Conservation (phyloP, 352 stramenopile genomes). For the Peronospora tabacina region DNA sequence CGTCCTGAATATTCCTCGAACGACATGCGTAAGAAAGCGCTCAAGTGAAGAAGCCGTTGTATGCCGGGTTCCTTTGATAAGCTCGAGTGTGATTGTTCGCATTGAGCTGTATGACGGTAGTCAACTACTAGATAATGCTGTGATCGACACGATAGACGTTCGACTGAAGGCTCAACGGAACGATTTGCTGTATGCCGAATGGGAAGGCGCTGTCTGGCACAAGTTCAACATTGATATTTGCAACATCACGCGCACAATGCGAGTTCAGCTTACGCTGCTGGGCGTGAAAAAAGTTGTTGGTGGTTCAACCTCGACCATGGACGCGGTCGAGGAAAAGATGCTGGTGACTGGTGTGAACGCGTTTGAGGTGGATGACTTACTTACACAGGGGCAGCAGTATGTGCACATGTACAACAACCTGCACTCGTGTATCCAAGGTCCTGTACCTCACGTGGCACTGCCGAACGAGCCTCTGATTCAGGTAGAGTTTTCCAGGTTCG, state of each 20-base stretch:
- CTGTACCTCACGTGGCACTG: conserved; percentile 64
- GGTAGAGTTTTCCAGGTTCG: conserved; percentile 57
- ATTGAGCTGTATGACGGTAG: conserved; percentile 75
- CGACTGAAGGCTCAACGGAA: conserved; percentile 64
- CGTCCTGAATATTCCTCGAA: conserved; percentile 76
- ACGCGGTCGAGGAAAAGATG: conserved; percentile 56
- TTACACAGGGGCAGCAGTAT: conserved; percentile 63
- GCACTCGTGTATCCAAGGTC: conserved; percentile 55
- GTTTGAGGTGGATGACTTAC: conserved; percentile 67
- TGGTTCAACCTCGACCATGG: conserved; percentile 30
- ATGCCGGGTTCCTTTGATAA: conserved; percentile 39
- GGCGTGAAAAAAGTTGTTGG: conserved; percentile 65
- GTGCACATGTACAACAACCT: conserved; percentile 80
- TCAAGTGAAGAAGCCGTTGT: conserved; percentile 61
- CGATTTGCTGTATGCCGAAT: conserved; percentile 65
- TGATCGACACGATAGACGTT: conserved; percentile 64
- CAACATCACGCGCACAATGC: conserved; percentile 65
- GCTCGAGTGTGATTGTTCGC: conserved; percentile 61
- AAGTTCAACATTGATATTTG: conserved; percentile 69
- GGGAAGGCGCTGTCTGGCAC: conserved; percentile 67
- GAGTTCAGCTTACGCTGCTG: conserved; percentile 63
- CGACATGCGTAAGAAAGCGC: conserved; percentile 54
- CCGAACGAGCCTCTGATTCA: conserved; percentile 68
- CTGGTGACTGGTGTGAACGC: conserved; percentile 75
- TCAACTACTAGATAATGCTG: conserved; percentile 55